phyloP scores from a whole-genome alignment of 2,329 filamentous ascomycete genomes.

The Neofusicoccum umdonicola region DNA sequence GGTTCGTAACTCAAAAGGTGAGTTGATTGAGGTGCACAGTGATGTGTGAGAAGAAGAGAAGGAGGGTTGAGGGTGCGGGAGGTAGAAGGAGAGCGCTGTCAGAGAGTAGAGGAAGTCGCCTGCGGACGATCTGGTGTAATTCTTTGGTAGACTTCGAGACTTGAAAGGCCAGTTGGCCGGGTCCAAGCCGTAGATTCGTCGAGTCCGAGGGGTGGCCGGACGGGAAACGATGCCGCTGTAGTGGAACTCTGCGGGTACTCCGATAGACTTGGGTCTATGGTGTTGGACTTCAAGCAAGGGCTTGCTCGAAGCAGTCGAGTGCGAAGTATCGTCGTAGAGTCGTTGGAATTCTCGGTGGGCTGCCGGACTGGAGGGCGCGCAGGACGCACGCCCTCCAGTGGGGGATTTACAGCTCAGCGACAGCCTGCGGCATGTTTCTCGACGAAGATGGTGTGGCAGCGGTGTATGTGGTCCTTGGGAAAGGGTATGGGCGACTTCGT shows the following conservation, averaged over 20 bases:
- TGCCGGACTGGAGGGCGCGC: conserved; percentile 75
- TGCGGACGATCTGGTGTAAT: conserved; percentile 26
- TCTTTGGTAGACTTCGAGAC: conserved; percentile 33
- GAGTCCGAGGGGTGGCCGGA: conserved; percentile 29
- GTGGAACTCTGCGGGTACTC: conserved; percentile 27
- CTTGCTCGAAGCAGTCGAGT: conserved; percentile 35
- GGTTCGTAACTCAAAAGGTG: neutral
- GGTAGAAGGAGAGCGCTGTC: conserved; percentile 3
- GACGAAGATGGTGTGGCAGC: conserved; percentile 36
- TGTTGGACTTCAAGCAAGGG: conserved; percentile 26
- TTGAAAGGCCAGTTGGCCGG: conserved; percentile 33
- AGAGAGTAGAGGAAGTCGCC: conserved; percentile 24
- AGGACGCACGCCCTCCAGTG: conserved; percentile 67
- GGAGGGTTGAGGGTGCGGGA: neutral
- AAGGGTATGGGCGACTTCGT: conserved; percentile 36
- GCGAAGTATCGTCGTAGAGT: conserved; percentile 42
- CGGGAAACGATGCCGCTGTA: conserved; percentile 31
- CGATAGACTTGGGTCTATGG: conserved; percentile 24
- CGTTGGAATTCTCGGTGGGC: conserved; percentile 73
- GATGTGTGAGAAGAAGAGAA: neutral
- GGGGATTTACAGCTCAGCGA: conserved; percentile 73
- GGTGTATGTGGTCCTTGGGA: neutral
- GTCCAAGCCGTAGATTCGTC: conserved; percentile 26
- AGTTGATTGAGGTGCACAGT: neutral
- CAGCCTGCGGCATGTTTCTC: conserved; percentile 48